Percentiles rank a stretch among this genome's conserved stretches.
Conservation (phyloP, 768 basidiomycete genomes). For the Cystobasidium ongulense region DNA sequence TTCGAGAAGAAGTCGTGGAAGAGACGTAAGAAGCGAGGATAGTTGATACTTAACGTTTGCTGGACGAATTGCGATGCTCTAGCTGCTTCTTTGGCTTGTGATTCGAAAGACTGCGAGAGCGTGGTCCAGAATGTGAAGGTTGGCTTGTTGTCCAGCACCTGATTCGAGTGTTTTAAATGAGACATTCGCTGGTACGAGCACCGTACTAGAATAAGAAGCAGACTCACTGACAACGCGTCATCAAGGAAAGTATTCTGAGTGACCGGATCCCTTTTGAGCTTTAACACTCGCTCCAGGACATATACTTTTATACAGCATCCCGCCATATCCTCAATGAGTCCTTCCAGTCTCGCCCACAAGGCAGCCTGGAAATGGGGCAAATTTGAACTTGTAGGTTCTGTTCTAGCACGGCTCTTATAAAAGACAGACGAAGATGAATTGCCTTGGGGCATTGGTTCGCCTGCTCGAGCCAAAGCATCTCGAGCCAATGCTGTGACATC, state of each 20-base stretch:
- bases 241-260: slow-evolving; percentile 76
- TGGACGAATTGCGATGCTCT: slow-evolving; percentile 84
- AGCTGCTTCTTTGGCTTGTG: slow-evolving; percentile 51
- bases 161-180: background rate
- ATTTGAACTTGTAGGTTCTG: slow-evolving; percentile 79
- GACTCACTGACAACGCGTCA: slow-evolving; percentile 71
- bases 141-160: slow-evolving; percentile 84
- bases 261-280: slow-evolving; percentile 71
- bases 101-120: slow-evolving; percentile 70
- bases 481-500: slow-evolving; percentile 79
- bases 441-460: background rate
- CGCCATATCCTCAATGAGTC: slow-evolving; percentile 77
- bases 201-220: slow-evolving; percentile 40
- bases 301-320: slow-evolving; percentile 89
- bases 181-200: background rate
- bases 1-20: slow-evolving; percentile 97
- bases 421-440: slow-evolving; percentile 48
- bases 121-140: slow-evolving; percentile 85
- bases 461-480: slow-evolving; percentile 62
- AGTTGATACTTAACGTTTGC: slow-evolving; percentile 74
- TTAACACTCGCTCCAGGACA: slow-evolving; percentile 84
- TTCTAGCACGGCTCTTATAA: slow-evolving; percentile 77
- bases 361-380: slow-evolving; percentile 76
- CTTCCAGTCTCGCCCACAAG: slow-evolving; percentile 72
- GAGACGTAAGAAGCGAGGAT: slow-evolving; percentile 75